Evolutionary conservation across 2,329 filamentous ascomycete genomes (phyloP).

Genomic region (Allantophomopsis cytisporea): DNA sequence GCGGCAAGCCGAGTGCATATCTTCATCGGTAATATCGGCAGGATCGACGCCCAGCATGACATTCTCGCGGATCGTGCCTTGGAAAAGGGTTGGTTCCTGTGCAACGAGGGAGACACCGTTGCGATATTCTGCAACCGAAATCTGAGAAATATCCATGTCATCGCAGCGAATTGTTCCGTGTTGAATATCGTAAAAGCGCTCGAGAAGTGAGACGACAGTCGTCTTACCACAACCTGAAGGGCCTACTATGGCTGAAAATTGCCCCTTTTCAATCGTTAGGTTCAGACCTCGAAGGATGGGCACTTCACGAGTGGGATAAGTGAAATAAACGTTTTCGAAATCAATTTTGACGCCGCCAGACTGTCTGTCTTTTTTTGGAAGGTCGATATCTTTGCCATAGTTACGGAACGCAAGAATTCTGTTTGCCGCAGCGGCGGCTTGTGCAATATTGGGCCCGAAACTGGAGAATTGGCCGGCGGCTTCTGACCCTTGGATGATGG

Average conservation of each 20-base stretch:
- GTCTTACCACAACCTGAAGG: conserved; percentile 60
- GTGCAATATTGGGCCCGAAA: conserved; percentile 39
- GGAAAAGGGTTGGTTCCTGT: conserved; percentile 62
- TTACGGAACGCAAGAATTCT: conserved; percentile 32
- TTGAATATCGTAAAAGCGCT: conserved; percentile 53
- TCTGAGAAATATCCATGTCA: conserved; percentile 38
- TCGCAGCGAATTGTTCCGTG: conserved; percentile 53
- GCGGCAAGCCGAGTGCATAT: conserved; percentile 29
- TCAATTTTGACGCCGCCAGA: conserved; percentile 37
- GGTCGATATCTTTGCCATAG: conserved; percentile 1
- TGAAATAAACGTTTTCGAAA: conserved; percentile 41
- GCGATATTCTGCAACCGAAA: conserved; percentile 51
- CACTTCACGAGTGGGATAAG: conserved; percentile 42
- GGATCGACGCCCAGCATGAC: conserved; percentile 47
- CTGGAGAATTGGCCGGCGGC: conserved; percentile 37
- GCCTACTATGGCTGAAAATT: conserved; percentile 57
- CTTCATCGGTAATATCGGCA: conserved; percentile 20
- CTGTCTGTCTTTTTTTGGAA: conserved; percentile 15
- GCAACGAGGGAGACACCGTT: conserved; percentile 55
- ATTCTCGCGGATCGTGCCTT: conserved; percentile 55
- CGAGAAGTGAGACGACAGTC: conserved; percentile 49
- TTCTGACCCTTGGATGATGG: conserved; percentile 36
- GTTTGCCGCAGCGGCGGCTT: conserved; percentile 44
- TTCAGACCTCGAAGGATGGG: conserved; percentile 47
- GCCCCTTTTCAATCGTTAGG: conserved; percentile 50